Conservation (phyloP, 1,284 basidiomycete species). For the Pseudomicrostroma phylloplanum region DNA sequence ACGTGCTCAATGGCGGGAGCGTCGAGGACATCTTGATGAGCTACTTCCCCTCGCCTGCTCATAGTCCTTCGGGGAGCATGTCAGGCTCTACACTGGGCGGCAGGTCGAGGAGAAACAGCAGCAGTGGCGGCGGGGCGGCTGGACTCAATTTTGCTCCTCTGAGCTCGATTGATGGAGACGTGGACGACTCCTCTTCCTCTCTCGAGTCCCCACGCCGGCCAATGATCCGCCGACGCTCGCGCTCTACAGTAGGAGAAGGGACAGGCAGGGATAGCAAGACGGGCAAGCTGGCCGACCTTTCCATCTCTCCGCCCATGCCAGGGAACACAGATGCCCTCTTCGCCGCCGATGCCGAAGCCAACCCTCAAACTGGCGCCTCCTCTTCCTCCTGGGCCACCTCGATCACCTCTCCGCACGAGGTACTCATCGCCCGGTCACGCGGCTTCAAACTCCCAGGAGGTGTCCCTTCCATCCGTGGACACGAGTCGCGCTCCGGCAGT, state of each 20-base stretch:
- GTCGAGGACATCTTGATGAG: conserved; percentile 48
- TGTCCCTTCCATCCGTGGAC: background rate
- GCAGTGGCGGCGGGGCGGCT: background rate
- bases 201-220: no score
- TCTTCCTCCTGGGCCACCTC: conserved; percentile 6
- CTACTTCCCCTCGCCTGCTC: conserved; percentile 49
- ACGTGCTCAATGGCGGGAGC: conserved; percentile 32
- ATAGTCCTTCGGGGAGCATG: conserved; percentile 17
- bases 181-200: no score
- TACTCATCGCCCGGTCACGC: conserved; percentile 17
- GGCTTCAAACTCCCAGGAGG: background rate
- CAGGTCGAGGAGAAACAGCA: background rate
- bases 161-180: no score
- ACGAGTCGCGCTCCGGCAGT: background rate
- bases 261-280: background rate
- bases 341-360: background rate
- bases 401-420: conserved; percentile 16
- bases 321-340: background rate
- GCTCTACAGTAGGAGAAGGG: background rate
- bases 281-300: conserved; percentile 5
- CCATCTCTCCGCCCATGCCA: conserved; percentile 13
- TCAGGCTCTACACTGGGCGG: no score
- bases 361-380: background rate
- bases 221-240: conserved; percentile 18
- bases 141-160: no score